Base-by-base conservation (phyloP, 2,329 filamentous ascomycete genomes). In the Metarhizium anisopliae region DNA sequence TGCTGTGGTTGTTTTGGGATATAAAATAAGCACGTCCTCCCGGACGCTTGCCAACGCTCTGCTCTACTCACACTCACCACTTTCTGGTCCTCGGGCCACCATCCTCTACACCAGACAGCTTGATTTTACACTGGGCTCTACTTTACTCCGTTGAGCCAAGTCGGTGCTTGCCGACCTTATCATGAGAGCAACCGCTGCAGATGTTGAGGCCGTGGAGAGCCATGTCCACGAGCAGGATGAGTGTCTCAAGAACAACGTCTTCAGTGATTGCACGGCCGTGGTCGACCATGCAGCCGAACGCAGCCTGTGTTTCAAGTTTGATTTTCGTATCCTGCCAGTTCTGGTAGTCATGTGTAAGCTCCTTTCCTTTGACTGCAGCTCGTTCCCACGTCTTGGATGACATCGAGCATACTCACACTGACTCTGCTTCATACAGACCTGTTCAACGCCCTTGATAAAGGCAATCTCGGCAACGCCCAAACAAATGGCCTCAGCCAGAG, bases 401-500 rank as follows among this genome's bases (percentile, higher is more conserved):
- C 13, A 5, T 13, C 4, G 3, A 13, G 38, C 38, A 40, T 13
- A 16, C 40, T 35, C 32, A 35, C 35, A 10, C 36, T 55, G 36
- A 55, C n/a, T 13, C 2, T 4, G 8, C 6, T 3, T 11, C 10
- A 1, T 45, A 14, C 55, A 71, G 69, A 77, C 59, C 71, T 78
- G 29, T 78, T 77, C 67, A 77, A 77, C 60, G 69, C 70, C 8
- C 69, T 79, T 16, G 77, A 79, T 64, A 68, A 68, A 54, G 64
- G 66, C 25, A 74, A 74, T 64, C 60, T 75, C 38, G 70, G 72
- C 16, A 83, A 84, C 64, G 81, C 82, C 11, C 80, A 83, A 68
- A 81, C 84, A 45, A 72, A 71, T 40, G 73, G 73, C 16, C 68
- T 77, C 50, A 67, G 70, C 60, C 60, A 76, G 53, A 58, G 67